These are phyloP conservation scores for Silene coronaria DNA, from an alignment of 179 eudicot species.

Conservation along the genomic window DNA sequence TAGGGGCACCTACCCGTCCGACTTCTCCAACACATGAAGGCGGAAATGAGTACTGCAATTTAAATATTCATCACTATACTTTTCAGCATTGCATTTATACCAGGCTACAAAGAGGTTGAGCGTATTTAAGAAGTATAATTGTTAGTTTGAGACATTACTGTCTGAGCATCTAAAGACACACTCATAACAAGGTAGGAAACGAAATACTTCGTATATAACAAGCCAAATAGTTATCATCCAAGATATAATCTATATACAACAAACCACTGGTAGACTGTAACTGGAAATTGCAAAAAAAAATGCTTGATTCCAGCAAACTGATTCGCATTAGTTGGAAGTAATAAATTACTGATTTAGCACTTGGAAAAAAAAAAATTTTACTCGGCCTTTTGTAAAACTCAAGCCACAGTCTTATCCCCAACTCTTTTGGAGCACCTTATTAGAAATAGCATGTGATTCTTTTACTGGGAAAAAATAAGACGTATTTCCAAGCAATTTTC, in stretches of 20 bases:
- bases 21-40: conserved; percentile 99
- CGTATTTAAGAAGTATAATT: neutral
- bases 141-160: conserved; percentile 12
- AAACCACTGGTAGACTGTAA: neutral
- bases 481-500: neutral
- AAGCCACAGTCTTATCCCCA: neutral
- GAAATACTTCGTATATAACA: neutral
- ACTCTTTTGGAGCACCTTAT: neutral
- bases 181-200: neutral
- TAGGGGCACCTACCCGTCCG: conserved; percentile 96
- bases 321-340: neutral
- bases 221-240: neutral
- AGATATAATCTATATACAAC: neutral
- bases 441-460: neutral
- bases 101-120: neutral
- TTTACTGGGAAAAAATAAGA: neutral
- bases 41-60: conserved; percentile 82
- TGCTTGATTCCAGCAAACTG: neutral
- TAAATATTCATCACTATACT: conserved; percentile 13
- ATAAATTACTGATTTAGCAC: neutral
- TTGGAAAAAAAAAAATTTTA: neutral
- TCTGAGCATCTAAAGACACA: conserved; percentile 3
- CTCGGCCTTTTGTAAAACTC: neutral
- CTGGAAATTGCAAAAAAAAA: neutral
- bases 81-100: conserved; percentile 4